These are phyloP conservation scores for Leccinum griseonigrum DNA, from an alignment of 1,284 basidiomycete species.

Conservation along the genomic window DNA sequence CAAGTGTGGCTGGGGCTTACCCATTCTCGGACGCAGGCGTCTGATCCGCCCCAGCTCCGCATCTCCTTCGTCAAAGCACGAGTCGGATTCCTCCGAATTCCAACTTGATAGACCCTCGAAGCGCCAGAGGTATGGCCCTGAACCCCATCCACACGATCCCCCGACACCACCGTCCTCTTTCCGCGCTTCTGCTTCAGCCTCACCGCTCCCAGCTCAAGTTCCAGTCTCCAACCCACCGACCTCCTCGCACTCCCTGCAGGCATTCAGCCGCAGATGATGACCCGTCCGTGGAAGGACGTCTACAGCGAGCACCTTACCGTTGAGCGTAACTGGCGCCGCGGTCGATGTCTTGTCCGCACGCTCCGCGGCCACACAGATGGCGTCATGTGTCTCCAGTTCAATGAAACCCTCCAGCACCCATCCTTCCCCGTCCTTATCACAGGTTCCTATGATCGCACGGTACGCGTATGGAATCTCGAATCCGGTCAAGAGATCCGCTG, in stretches of 20 bases:
- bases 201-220: constrained; percentile 1
- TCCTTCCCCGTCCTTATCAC: constrained; percentile 94
- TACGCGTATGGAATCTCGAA: constrained; percentile 96
- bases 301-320: constrained; percentile 96
- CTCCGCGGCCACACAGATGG: constrained; percentile 94
- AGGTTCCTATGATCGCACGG: constrained; percentile 95
- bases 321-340: constrained; percentile 96
- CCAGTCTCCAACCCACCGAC: constrained; percentile 19
- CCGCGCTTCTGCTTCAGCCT: constrained; percentile 16
- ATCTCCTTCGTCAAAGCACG: constrained; percentile 38
- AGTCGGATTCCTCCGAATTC: constrained; percentile 31
- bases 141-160: background rate
- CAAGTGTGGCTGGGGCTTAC: constrained; percentile 98
- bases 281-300: constrained; percentile 98
- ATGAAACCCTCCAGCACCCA: constrained; percentile 83
- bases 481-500: constrained; percentile 83
- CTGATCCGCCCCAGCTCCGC: constrained; percentile 39
- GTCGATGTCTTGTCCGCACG: constrained; percentile 81
- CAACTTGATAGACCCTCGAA: constrained; percentile 42
- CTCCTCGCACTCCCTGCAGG: constrained; percentile 9
- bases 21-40: constrained; percentile 80
- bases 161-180: constrained; percentile 1
- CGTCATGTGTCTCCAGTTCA: constrained; percentile 97
- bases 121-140: constrained; percentile 43
- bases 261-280: constrained; percentile 37